These are phyloP conservation scores for Starmerella bombicola DNA, from an alignment of 805 yeast species.

Conservation along the genomic window DNA sequence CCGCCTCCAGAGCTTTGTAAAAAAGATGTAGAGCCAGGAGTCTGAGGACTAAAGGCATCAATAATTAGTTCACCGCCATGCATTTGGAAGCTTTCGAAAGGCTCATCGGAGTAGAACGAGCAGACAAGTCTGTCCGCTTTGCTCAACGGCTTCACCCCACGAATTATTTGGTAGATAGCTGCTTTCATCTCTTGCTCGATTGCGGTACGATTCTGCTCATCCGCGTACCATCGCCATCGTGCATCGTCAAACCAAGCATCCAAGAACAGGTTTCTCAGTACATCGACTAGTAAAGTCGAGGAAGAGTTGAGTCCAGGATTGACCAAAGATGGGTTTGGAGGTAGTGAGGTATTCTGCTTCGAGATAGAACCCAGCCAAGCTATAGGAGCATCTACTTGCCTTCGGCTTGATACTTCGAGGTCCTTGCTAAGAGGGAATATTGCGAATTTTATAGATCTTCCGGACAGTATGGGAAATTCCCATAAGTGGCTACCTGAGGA, in stretches of 20 bases:
- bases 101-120: constrained; percentile 5
- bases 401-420: background rate
- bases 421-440: constrained; percentile 4
- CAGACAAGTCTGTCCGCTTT: constrained; percentile 8
- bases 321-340: background rate
- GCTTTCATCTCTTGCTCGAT: constrained; percentile 3
- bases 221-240: constrained; percentile 7
- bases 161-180: constrained; percentile 2
- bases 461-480: constrained; percentile 17
- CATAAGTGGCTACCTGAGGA: constrained; percentile 1
- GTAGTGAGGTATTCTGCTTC: background rate
- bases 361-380: background rate
- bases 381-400: background rate
- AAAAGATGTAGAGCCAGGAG: background rate
- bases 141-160: background rate
- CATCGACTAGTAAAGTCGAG: background rate
- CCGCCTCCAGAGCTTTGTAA: no score
- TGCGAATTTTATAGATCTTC: constrained; percentile 4
- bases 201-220: background rate
- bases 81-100: background rate
- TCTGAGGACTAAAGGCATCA: no score
- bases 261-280: constrained; percentile 1
- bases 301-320: background rate
- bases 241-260: constrained; percentile 6
- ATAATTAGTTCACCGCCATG: constrained; percentile 8